These are phyloP conservation scores for Debaryomyces tyrocola DNA, from an alignment of 805 yeast species.

Conservation along the genomic window DNA sequence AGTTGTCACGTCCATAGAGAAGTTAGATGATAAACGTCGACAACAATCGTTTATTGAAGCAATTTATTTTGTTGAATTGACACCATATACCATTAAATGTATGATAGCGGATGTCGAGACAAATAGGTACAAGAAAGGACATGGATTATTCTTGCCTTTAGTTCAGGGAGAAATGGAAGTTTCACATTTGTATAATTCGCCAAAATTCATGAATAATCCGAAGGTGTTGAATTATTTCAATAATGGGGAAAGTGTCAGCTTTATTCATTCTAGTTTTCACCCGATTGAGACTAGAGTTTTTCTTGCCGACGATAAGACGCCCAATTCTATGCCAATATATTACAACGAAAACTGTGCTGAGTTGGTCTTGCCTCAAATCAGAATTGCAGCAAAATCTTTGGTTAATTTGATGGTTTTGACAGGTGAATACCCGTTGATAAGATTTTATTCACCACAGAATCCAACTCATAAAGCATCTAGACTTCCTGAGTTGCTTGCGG, in stretches of 20 bases:
- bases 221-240: constrained; percentile 30
- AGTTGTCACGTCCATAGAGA: constrained; percentile 63
- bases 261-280: constrained; percentile 39
- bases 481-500: constrained; percentile 70
- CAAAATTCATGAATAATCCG: constrained; percentile 29
- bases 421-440: constrained; percentile 85
- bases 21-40: constrained; percentile 59
- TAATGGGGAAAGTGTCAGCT: constrained; percentile 26
- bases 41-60: constrained; percentile 71
- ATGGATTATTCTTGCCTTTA: constrained; percentile 69
- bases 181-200: constrained; percentile 16
- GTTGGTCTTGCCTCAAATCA: constrained; percentile 58
- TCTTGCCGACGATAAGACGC: constrained; percentile 53
- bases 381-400: constrained; percentile 60
- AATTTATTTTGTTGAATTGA: constrained; percentile 74
- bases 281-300: constrained; percentile 75
- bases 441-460: constrained; percentile 62
- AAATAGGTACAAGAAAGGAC: constrained; percentile 72
- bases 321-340: constrained; percentile 67
- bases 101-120: constrained; percentile 72
- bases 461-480: constrained; percentile 54
- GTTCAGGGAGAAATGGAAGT: constrained; percentile 20
- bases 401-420: constrained; percentile 73
- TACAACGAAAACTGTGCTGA: constrained; percentile 66
- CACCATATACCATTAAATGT: constrained; percentile 69